Evolutionary conservation across 345 rosid species (phyloP).

Genomic region (Clarkia xantiana): DNA sequence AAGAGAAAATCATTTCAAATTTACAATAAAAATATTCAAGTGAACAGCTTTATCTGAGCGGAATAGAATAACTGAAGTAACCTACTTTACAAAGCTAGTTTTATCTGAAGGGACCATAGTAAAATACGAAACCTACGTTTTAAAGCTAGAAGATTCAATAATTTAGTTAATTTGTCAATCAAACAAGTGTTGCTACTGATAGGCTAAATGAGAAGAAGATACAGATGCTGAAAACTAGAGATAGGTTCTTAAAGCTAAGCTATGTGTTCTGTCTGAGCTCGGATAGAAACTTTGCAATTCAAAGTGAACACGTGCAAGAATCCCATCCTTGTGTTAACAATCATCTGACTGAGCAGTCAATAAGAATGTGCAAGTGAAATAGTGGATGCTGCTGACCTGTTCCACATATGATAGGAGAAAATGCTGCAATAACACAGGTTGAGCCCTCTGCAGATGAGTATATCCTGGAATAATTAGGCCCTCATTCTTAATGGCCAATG

Average conservation of each 20-base stretch:
- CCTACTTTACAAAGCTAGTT: too few relatives aligned
- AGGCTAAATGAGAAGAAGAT: background rate
- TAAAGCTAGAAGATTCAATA: background rate
- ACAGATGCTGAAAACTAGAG: background rate
- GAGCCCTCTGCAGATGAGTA: conserved; percentile 92
- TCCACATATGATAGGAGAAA: conserved; percentile 74
- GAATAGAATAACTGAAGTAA: too few relatives aligned
- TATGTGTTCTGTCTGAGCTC: too few relatives aligned
- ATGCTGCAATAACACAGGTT: conserved; percentile 80
- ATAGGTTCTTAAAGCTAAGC: too few relatives aligned
- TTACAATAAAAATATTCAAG: too few relatives aligned
- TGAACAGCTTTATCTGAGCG: too few relatives aligned
- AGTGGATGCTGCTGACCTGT: conserved; percentile 33
- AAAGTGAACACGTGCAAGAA: too few relatives aligned
- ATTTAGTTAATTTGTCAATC: background rate
- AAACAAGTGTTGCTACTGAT: background rate
- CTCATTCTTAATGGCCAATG: conserved; percentile 53
- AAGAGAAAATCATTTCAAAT: conserved; percentile 12
- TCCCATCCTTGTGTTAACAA: too few relatives aligned
- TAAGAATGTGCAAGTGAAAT: background rate
- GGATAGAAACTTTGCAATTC: too few relatives aligned
- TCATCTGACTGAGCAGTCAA: background rate
- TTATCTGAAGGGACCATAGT: background rate
- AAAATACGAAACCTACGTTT: background rate
- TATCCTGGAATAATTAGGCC: conserved; percentile 83